Base-by-base conservation (phyloP, 2,329 filamentous ascomycete species). In the Alternaria sp. region DNA sequence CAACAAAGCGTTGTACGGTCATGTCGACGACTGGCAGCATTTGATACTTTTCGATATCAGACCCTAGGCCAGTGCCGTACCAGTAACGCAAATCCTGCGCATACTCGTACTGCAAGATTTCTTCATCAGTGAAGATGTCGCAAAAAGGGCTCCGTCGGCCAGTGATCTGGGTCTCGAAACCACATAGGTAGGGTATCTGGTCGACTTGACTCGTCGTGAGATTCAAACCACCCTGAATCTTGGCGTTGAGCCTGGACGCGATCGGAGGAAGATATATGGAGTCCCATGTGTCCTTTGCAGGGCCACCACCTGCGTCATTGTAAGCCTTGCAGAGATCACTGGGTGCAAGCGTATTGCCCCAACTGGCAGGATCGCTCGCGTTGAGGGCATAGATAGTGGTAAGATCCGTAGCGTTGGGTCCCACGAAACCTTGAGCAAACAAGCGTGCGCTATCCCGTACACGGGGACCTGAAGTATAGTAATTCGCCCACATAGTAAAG, bases 151-250 rank as follows among this genome's bases (percentile, higher is more conserved):
- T 89, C 16, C 62, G 67, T 2, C 77, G 78, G 1, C 89, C 88
- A 0, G 82, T 87, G 64, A 91, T 90, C 68, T 91, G 89, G 3
- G 85, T 87, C 68, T 92, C 89, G 60, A 89, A 91, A 4, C 88
- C 89, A 66, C 89, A 92, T n/a, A 91, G 81, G 66, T 91, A 90
- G 0, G 88, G 88, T 51, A 91, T 87, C 44, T 84, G 83, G 7
- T 78, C 80, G 42, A 88, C 79, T 58, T 90, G 87, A 2, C 75
- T 77, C 32, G 83, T 77, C 0, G 81, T 83, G 34, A 90, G 81
- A 1, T 82, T 83, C 34, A 90, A 81, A 39, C 83, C 80, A 1
- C 88, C 87, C 0, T 75, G 68, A 32, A 89, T 81, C 34, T 86
- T 71, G 6, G 76, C 69, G 65, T 89, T 86, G 47, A 90, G 77